These are phyloP conservation scores for Pulveroboletus sp. DNA, from an alignment of 768 basidiomycete genomes.

Conservation along the genomic window DNA sequence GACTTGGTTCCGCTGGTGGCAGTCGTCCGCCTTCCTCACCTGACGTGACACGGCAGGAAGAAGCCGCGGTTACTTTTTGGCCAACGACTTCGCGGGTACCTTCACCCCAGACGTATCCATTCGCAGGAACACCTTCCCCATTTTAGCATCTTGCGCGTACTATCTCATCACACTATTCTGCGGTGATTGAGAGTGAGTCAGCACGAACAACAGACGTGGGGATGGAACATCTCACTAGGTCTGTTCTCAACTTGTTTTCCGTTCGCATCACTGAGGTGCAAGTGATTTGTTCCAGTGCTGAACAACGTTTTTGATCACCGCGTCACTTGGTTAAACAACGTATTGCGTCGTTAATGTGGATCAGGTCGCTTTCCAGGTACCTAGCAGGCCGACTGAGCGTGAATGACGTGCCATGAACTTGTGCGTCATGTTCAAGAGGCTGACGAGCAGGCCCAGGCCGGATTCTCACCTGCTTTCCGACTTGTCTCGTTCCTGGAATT, in stretches of 20 bases:
- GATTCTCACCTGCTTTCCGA: constrained; percentile 11
- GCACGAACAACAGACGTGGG: constrained; percentile 1
- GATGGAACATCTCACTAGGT: constrained; percentile 6
- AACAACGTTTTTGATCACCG: constrained; percentile 3
- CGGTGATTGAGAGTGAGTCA: constrained; percentile 14
- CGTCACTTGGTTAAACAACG: neutral
- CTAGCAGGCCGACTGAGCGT: neutral
- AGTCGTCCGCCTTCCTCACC: constrained; percentile 13
- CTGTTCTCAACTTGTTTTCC: constrained; percentile 4
- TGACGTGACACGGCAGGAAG: constrained; percentile 12
- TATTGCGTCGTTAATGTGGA: constrained; percentile 18
- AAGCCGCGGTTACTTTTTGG: constrained; percentile 4
- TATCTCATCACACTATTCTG: neutral
- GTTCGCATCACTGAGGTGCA: constrained; percentile 4
- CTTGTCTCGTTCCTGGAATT: constrained; percentile 7
- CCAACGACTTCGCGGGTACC: constrained; percentile 9
- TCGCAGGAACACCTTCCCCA: constrained; percentile 4
- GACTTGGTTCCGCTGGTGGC: constrained; percentile 3
- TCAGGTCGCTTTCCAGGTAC: constrained; percentile 17
- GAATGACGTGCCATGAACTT: neutral
- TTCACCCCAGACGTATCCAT: constrained; percentile 6
- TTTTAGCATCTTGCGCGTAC: neutral
- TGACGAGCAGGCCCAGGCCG: neutral
- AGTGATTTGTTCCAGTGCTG: constrained; percentile 3
- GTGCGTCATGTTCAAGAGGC: neutral